Evolutionary conservation across 495 filamentous ascomycete genomes (phyloP).

Genomic region (Monascus purpureus): DNA sequence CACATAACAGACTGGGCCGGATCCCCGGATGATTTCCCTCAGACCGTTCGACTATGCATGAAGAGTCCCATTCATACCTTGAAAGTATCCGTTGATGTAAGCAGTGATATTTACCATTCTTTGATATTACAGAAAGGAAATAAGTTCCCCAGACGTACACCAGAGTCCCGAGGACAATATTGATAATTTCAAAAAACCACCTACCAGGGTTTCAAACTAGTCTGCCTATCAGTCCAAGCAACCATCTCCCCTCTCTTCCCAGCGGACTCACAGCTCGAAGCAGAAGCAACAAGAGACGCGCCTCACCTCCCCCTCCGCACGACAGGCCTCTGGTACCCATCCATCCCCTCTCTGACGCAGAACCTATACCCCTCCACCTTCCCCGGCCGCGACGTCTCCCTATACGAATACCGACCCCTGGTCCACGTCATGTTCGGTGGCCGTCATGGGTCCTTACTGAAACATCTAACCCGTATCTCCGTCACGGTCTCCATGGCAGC

Average conservation of each 20-base stretch:
- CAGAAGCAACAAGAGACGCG: neutral
- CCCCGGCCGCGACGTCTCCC: neutral
- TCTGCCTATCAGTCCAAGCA: conserved; percentile 3
- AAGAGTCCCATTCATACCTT: conserved; percentile 4
- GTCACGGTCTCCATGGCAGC: conserved; percentile 3
- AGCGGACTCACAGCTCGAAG: too few relatives aligned
- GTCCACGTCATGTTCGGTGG: conserved; percentile 4
- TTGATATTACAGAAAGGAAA: neutral
- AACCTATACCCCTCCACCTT: conserved; percentile 2
- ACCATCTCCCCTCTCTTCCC: conserved; percentile 1
- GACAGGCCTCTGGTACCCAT: conserved; percentile 5
- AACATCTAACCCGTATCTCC: conserved; percentile 2
- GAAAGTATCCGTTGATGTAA: conserved; percentile 3
- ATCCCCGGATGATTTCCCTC: conserved; percentile 1
- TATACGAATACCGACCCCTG: conserved; percentile 3
- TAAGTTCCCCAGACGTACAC: neutral
- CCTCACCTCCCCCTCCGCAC: conserved; percentile 1
- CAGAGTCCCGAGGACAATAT: too few relatives aligned
- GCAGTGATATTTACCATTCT: neutral
- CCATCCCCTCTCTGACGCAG: neutral
- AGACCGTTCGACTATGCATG: conserved; percentile 4
- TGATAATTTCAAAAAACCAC: too few relatives aligned
- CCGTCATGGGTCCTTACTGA: conserved; percentile 1
- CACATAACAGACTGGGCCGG: conserved; percentile 1
- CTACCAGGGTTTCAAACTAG: conserved; percentile 4